Conservation (phyloP, 805 yeast genomes). For the Nakazawaea wickerhamii region DNA sequence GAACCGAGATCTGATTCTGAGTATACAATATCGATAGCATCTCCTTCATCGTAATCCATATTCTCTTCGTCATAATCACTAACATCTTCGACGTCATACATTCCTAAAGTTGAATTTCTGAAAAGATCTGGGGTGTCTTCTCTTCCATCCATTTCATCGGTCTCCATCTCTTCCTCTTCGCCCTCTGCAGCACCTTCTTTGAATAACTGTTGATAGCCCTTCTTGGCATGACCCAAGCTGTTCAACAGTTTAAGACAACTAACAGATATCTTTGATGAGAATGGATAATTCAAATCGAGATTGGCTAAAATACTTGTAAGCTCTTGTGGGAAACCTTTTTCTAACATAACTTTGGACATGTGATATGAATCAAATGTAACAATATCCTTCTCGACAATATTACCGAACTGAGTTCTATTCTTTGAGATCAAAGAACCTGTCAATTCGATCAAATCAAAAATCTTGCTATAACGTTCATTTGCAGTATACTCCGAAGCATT, state of each 20-base stretch:
- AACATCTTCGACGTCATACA: slow-evolving; percentile 80
- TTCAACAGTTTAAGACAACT: slow-evolving; percentile 55
- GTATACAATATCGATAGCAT: slow-evolving; percentile 25
- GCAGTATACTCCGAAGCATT: slow-evolving; percentile 30
- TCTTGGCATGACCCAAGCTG: slow-evolving; percentile 49
- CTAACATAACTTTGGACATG: slow-evolving; percentile 62
- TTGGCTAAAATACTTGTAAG: slow-evolving; percentile 57
- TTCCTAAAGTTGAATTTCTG: slow-evolving; percentile 85
- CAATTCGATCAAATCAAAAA: slow-evolving; percentile 49
- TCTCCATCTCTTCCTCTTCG: slow-evolving; percentile 50
- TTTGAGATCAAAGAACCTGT: slow-evolving; percentile 37
- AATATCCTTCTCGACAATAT: slow-evolving; percentile 40
- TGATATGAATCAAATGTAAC: slow-evolving; percentile 57
- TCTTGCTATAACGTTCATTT: slow-evolving; percentile 45
- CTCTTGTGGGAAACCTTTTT: slow-evolving; percentile 53
- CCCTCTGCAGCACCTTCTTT: slow-evolving; percentile 42
- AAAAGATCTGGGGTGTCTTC: slow-evolving; percentile 83
- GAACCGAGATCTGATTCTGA: slow-evolving; percentile 29
- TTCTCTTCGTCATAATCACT: slow-evolving; percentile 53
- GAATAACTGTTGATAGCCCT: slow-evolving; percentile 51
- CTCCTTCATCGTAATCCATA: slow-evolving; percentile 15
- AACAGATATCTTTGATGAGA: slow-evolving; percentile 53
- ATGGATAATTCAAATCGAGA: slow-evolving; percentile 71
- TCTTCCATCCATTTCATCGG: slow-evolving; percentile 49
- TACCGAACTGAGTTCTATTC: slow-evolving; percentile 35